Evolutionary conservation across 2,329 filamentous ascomycete genomes (phyloP), one percentile per base, ranked within the genome.

Genomic region (Aspergillus caelatus): DNA sequence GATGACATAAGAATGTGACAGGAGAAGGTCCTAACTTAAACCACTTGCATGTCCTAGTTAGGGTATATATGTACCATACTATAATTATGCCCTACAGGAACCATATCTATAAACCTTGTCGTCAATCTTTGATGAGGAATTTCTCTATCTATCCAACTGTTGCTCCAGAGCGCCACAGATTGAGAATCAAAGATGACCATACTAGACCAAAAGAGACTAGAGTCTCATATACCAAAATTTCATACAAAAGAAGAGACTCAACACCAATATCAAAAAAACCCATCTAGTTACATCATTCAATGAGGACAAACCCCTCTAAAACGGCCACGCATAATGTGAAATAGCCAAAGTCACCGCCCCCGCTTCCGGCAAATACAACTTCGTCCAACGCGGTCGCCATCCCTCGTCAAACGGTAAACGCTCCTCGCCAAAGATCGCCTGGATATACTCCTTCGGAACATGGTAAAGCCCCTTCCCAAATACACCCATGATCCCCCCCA

Each of bases 341-440:
- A 66, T 52, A 16, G 28, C 50, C 26, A 66, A 41, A 9, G 60
- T 26, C 7, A 66, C 28, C 30, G 45, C 41, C 16, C 21, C 53
- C 12, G 61, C 32, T 58, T 68, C 67, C 7, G 57, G 57, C 3
- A 68, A 30, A 56, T 46, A 54, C 58, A 59, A 30, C 53, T 62
- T 63, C 4, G 61, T 45, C 57, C 57, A 60, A 9, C 60, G 32
- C 4, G 67, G 67, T 32, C 12, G 60, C 67, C 67, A 68, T 11
- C 67, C 67, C 36, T 68, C 63, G 6, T 62, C 30, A 39, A 56
- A 64, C n/a, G 67, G 67, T 53, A 68, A n/a, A 5, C 67, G 43
- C 57, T 68, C 67, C 26, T 68, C 65, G 0, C 63, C 61, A 59
- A 68, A 66, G 4, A 68, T 16, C 11, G 62, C 63, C 36, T 64